Evolutionary conservation across 306 rosid species (phyloP).

Genomic region (Vicia faba): DNA sequence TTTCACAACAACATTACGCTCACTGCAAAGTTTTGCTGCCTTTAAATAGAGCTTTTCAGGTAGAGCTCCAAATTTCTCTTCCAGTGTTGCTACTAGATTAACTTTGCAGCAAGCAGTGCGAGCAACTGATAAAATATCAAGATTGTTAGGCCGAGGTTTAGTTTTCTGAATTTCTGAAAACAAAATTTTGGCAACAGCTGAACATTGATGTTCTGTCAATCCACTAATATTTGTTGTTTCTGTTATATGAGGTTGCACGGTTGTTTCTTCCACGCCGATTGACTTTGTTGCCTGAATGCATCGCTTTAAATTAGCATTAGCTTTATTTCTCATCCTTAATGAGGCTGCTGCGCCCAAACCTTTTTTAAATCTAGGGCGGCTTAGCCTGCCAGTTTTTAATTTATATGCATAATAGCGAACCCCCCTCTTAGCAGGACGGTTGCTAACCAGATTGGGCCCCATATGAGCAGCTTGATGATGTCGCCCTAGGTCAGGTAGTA

Average conservation of each 20-base stretch:
- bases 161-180: constrained; percentile 85
- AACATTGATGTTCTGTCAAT: constrained; percentile 69
- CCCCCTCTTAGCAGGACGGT: constrained; percentile 79
- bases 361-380: constrained; percentile 81
- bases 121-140: constrained; percentile 72
- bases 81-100: constrained; percentile 64
- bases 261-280: constrained; percentile 49
- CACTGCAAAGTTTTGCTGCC: constrained; percentile 94
- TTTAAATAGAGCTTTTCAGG: constrained; percentile 79
- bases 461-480: constrained; percentile 99
- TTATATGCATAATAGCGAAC: constrained; percentile 80
- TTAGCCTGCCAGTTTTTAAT: constrained; percentile 90
- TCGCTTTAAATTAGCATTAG: constrained; percentile 70
- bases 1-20: constrained; percentile 54
- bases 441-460: constrained; percentile 73
- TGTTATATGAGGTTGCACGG: constrained; percentile 49
- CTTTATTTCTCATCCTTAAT: constrained; percentile 77
- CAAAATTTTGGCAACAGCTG: constrained; percentile 81
- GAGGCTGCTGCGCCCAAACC: constrained; percentile 79
- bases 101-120: constrained; percentile 82
- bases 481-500: constrained; percentile 96
- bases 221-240: constrained; percentile 58
- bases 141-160: constrained; percentile 74
- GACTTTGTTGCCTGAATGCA: constrained; percentile 72
- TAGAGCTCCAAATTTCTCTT: constrained; percentile 71